Evolutionary conservation across 805 yeast species (phyloP), one percentile per base, ranked within the genome.

Genomic region (Kodamaea hsintzibuensis): DNA sequence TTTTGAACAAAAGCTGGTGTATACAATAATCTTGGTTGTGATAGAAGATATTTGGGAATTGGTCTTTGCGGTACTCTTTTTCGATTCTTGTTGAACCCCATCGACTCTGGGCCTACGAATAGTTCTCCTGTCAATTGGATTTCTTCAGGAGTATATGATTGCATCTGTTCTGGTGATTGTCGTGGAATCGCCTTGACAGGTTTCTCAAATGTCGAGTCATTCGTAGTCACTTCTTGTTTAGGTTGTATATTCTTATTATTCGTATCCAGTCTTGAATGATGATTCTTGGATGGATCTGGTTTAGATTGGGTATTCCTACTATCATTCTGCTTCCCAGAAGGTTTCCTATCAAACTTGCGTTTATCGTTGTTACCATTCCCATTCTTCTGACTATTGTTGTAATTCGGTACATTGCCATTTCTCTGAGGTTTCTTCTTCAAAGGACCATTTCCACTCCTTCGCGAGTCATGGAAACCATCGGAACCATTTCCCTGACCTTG

Each of bases 1-100:
- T 80, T 70, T 37, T 69, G 78, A 1, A 48, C 49, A 50, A 74
- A 72, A 0, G 61, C 61, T 0, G 74, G 73, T 0, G 77, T 70
- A 18, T 56, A 61, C 19, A 76, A 59, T 17, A 71, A 60, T 46
- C 78, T 59, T 2, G 77, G 68, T 53, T 76, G 80, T 7, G 58
- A 59, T 37, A 69, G 56, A 47, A 76, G 60, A 57, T 68, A 76
- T 50, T 69, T 68, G 4, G 80, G 79, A 1, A 65, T 55, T 6
- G 72, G 71, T 38, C 79, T 55, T 8, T 67, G 60, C 0, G 50
- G 46, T 1, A 53, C 47, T 0, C 43, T 14, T 18, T 48, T 39
- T 8, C 12, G 22, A 16, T 47, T 42, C 43, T 27, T 40, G 40
- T 58, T 55, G 49, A 71, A 74, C 14, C 79, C 79, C 5, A 68